These are phyloP conservation scores for Linnemannia hyalina DNA, from an alignment of 192 early-diverging fungal genomes.

Conservation along the genomic window DNA sequence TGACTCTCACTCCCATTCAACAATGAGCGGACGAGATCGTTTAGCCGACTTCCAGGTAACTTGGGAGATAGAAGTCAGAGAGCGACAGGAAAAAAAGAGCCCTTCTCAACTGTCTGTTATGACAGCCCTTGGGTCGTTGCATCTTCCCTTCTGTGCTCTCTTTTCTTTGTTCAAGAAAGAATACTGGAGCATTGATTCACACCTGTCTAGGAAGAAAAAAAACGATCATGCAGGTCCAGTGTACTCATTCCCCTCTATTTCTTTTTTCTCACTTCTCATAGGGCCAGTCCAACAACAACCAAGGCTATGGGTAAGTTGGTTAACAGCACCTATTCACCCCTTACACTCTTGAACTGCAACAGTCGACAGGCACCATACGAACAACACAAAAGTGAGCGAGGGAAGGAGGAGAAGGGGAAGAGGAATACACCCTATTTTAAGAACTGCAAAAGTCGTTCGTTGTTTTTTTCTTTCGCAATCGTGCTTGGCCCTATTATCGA, in stretches of 20 bases:
- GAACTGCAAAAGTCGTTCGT: neutral
- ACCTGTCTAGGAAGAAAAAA: neutral
- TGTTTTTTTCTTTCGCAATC: neutral
- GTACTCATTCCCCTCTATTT: neutral
- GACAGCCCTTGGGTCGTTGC: neutral
- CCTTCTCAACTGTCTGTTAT: neutral
- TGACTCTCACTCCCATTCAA: neutral
- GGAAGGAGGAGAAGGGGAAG: neutral
- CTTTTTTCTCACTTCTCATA: neutral
- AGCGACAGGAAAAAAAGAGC: neutral
- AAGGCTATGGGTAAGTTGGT: conserved; percentile 24
- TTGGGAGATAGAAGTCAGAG: neutral
- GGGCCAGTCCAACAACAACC: conserved; percentile 17
- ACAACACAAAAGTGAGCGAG: neutral
- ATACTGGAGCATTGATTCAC: neutral
- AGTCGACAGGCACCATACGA: neutral
- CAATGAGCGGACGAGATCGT: conserved; percentile 52
- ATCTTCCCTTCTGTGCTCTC: neutral
- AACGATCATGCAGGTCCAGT: neutral
- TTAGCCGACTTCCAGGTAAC: conserved; percentile 45
- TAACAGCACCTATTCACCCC: neutral
- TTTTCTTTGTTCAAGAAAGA: neutral
- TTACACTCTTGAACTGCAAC: neutral
- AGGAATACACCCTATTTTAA: conserved; percentile 14
- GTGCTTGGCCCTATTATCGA: neutral